Percentiles rank a stretch among this genome's conserved stretches.
phyloP scores from a whole-genome alignment of 139 green algal species.

The Auxenochlorella pyrenoidosa region DNA sequence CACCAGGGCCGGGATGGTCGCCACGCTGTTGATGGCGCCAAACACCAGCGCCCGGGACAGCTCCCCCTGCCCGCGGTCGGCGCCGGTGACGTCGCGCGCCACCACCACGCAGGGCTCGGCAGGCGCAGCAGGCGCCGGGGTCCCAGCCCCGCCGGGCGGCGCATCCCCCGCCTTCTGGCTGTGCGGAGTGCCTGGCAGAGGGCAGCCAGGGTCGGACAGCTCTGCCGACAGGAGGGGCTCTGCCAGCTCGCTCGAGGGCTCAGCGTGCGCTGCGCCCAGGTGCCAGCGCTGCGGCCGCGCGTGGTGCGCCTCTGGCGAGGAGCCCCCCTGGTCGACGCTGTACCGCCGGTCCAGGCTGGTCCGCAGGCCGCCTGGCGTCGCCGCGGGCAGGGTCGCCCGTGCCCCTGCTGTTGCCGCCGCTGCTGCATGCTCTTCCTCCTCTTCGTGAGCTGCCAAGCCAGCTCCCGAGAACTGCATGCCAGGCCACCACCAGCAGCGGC shows the following conservation, averaged over 20 bases:
- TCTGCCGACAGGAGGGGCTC: constrained; percentile 16
- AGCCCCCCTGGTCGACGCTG: neutral
- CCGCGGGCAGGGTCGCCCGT: too few species aligned
- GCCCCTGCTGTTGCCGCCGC: too few species aligned
- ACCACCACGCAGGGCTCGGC: neutral
- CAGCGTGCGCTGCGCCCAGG: neutral
- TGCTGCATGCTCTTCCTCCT: neutral
- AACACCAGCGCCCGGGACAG: constrained; percentile 35
- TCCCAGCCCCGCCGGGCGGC: too few species aligned
- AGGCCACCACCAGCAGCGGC: neutral
- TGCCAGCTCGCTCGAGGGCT: neutral
- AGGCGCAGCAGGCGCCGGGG: too few species aligned
- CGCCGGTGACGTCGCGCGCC: neutral
- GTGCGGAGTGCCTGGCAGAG: neutral
- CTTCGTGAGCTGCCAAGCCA: neutral
- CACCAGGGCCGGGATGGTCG: constrained; percentile 79
- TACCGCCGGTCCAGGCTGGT: neutral
- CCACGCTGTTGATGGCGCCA: constrained; percentile 66
- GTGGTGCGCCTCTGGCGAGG: neutral
- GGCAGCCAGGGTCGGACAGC: neutral
- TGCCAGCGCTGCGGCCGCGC: constrained; percentile 28
- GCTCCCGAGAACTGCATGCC: neutral
- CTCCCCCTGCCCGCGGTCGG: neutral
- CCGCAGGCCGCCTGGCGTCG: too few species aligned
- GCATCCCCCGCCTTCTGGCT: neutral